Evolutionary conservation across 495 filamentous ascomycete species (phyloP).

Genomic region (Parathielavia hyrcaniae): DNA sequence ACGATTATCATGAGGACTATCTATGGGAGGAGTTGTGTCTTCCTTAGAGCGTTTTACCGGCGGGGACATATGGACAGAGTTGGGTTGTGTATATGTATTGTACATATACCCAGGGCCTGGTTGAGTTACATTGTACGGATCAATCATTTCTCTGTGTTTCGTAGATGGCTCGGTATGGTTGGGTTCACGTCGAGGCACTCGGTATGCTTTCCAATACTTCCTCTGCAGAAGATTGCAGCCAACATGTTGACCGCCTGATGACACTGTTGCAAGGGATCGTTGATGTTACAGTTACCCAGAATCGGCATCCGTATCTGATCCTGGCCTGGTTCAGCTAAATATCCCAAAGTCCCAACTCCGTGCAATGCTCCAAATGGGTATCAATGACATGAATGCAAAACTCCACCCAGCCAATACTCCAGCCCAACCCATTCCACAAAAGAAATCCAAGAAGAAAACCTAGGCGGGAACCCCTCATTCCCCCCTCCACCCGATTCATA

Average conservation of each 20-base stretch:
- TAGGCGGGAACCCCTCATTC: background rate
- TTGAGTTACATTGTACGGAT: background rate
- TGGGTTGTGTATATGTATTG: background rate
- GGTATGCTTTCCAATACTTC: no score
- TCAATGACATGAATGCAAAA: background rate
- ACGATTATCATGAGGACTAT: background rate
- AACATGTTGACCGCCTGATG: no score
- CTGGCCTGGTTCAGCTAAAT: background rate
- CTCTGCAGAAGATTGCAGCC: no score
- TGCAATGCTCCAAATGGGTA: constrained; percentile 10
- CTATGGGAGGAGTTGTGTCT: background rate
- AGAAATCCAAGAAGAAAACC: background rate
- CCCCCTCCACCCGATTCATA: background rate
- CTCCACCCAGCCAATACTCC: background rate
- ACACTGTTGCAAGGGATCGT: background rate
- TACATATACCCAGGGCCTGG: background rate
- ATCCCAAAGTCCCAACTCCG: background rate
- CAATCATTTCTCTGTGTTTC: background rate
- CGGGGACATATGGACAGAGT: background rate
- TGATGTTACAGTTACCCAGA: background rate
- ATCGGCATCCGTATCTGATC: no score
- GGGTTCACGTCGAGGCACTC: no score
- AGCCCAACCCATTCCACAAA: background rate
- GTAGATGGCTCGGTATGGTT: background rate
- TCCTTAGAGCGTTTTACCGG: background rate